Percentiles rank a stretch among this genome's conserved stretches.
phyloP scores from a whole-genome alignment of 345 rosid genomes.

The Syzygium grande region DNA sequence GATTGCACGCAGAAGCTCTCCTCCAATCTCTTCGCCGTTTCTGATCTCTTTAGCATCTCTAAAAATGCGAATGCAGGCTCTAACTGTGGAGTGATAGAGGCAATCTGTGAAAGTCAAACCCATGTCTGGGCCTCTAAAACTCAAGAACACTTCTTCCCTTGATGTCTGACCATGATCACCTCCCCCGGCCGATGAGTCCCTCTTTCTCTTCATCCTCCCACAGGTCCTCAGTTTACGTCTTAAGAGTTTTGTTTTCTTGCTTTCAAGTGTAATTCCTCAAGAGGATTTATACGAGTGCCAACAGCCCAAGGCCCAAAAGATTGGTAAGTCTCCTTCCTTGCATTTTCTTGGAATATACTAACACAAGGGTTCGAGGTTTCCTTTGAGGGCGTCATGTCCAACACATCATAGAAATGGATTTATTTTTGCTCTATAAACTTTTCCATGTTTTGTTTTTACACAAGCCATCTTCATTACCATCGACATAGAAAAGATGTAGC shows the following conservation, averaged over 20 bases:
- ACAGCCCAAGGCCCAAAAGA: neutral
- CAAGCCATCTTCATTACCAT: no score
- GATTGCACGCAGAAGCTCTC: neutral
- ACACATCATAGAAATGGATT: no score
- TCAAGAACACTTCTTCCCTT: neutral
- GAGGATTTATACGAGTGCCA: neutral
- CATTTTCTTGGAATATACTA: neutral
- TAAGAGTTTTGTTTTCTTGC: neutral
- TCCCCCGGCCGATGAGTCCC: neutral
- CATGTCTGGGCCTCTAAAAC: neutral
- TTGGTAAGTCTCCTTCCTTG: neutral
- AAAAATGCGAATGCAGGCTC: neutral
- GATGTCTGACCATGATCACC: neutral
- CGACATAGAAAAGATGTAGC: no score
- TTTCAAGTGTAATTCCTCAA: neutral
- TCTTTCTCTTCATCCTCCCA: neutral
- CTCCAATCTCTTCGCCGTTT: neutral
- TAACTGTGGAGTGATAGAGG: neutral
- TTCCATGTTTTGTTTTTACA: no score
- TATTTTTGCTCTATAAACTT: no score
- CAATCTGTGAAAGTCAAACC: neutral
- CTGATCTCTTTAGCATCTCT: neutral
- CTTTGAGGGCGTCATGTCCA: no score
- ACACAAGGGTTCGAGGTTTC: no score
- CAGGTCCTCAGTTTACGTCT: neutral